Evolutionary conservation across 257 asterid species (phyloP), one percentile per base, ranked within the genome.

Genomic region (Nicotiana attenuata): DNA sequence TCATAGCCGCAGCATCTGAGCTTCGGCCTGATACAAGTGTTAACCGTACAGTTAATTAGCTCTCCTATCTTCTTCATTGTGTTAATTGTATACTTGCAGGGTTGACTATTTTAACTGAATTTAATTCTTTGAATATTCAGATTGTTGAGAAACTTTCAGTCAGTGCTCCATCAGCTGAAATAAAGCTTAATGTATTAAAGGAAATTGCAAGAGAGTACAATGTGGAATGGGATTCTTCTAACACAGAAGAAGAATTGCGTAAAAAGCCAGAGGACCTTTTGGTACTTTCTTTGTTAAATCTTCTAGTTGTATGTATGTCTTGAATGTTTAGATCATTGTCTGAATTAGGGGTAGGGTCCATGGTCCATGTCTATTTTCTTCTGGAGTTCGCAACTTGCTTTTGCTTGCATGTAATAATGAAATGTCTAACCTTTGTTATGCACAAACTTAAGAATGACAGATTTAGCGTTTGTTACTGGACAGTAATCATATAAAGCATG

Each of bases 11-110:
- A 81, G 97, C 98, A 26, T 91, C 97, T 7, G 97, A 96, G 89
- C 97, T 94, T 88, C 97, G 94, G 22, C 99, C 98, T 17, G 98
- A 94, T 81, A 88, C 99, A 66, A 92, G 95, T 77, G 97, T 96
- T 90, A 94, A 94, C 80, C 98, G 97, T 67, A 92, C 97, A 89
- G 99, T 96, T 92, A 96, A 60, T 85, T 78, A 2, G 50, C 81
- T 84, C 56, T 10, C 7, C 19, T n/a, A 38, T 69, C 68, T 78
- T 52, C 55, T 85, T 71, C 76, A 20, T 33, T n/a, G 53, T 77
- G 45, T 63, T 81, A 60, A 59, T 24, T 71, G 22, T 19, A 57
- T 64, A 41, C 60, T 14, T 63, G 55, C 69, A 4, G 65, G 47
- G 73, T 78, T n/a, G 78, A 60, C 80, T 22, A 55, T 33, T 75